Evolutionary conservation across 768 basidiomycete species (phyloP).

Genomic region (Suillus sp.): DNA sequence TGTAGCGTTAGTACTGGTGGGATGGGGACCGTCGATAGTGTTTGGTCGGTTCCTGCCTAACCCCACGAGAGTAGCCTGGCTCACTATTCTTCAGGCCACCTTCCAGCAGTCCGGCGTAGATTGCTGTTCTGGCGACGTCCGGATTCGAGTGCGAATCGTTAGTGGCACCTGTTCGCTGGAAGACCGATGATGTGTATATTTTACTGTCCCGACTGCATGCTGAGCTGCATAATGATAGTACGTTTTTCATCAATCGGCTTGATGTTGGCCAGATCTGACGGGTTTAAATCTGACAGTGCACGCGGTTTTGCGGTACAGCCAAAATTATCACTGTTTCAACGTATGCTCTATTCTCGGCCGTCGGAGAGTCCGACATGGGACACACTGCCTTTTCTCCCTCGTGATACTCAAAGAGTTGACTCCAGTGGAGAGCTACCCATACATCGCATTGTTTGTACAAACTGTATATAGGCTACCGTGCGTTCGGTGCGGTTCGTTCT

Average conservation of each 20-base stretch:
- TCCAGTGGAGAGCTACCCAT: background rate
- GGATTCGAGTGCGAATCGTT: background rate
- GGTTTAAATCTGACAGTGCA: background rate
- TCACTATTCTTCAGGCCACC: constrained; percentile 35
- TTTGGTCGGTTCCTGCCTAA: constrained; percentile 44
- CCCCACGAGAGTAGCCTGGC: background rate
- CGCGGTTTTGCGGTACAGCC: background rate
- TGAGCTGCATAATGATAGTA: background rate
- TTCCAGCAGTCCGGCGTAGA: constrained; percentile 41
- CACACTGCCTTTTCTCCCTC: background rate
- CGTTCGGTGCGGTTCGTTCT: no score
- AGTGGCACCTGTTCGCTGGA: background rate
- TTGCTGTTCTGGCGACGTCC: constrained; percentile 36
- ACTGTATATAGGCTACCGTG: no score
- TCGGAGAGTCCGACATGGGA: background rate
- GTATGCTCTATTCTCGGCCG: background rate
- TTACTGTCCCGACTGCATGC: background rate
- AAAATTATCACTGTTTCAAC: background rate
- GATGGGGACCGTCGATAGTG: constrained; percentile 59
- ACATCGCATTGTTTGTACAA: background rate
- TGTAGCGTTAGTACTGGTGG: constrained; percentile 56
- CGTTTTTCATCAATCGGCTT: background rate
- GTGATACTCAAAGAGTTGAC: background rate
- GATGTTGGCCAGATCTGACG: background rate
- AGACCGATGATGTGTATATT: background rate